Percentiles rank a stretch among this genome's conserved stretches.
These are phyloP conservation scores for Ophiocytium majus DNA, from an alignment of 352 stramenopile species.

Conservation along the genomic window DNA sequence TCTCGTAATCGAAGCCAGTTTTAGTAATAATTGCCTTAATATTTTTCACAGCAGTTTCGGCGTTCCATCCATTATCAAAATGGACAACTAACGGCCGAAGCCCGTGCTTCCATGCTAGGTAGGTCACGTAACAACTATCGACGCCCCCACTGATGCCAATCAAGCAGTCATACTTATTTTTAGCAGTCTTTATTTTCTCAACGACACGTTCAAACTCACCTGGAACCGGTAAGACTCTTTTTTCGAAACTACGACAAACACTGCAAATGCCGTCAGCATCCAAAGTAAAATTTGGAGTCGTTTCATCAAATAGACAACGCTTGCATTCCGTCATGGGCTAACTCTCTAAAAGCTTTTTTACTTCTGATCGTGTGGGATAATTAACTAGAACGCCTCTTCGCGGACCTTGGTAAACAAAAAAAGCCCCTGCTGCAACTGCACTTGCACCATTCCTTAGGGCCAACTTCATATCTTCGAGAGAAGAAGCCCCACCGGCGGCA, in stretches of 20 bases:
- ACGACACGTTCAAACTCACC: too few species aligned
- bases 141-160: neutral
- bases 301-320: too few species aligned
- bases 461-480: neutral
- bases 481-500: neutral
- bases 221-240: too few species aligned
- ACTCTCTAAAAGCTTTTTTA: too few species aligned
- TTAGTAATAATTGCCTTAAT: neutral
- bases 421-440: neutral
- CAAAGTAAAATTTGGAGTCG: too few species aligned
- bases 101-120: neutral
- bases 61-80: constrained; percentile 5
- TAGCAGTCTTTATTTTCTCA: too few species aligned
- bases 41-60: neutral
- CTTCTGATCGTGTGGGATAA: neutral
- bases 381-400: neutral
- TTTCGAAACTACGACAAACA: too few species aligned
- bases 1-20: constrained; percentile 2
- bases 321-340: too few species aligned
- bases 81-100: neutral
- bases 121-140: neutral
- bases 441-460: neutral
- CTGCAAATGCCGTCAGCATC: too few species aligned
- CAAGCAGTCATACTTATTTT: constrained; percentile 12
- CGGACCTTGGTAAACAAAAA: neutral